These are phyloP conservation scores for Somion occarium DNA, from an alignment of 1,284 basidiomycete species.

Conservation along the genomic window DNA sequence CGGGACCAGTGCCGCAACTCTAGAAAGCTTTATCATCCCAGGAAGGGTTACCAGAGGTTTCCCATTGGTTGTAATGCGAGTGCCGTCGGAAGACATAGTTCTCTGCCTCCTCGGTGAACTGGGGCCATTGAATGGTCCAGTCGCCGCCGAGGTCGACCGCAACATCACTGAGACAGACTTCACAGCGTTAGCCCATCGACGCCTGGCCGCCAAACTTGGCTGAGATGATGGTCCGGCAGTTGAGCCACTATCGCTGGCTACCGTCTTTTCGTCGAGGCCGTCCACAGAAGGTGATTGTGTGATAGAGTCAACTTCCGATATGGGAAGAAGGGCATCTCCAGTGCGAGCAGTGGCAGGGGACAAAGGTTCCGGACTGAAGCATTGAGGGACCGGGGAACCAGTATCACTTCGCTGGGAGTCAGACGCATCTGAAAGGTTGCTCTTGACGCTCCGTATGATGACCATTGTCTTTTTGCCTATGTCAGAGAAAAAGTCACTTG, in stretches of 20 bases:
- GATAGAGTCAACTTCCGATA: constrained; percentile 13
- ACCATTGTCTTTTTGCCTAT: constrained; percentile 1
- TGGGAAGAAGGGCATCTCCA: constrained; percentile 18
- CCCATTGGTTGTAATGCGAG: constrained; percentile 11
- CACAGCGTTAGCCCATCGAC: constrained; percentile 38
- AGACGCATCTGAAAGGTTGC: background rate
- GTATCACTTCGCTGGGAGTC: constrained; percentile 13
- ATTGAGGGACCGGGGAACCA: constrained; percentile 14
- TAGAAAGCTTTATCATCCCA: constrained; percentile 43
- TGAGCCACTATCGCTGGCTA: constrained; percentile 15
- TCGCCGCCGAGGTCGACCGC: constrained; percentile 29
- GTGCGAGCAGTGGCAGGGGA: constrained; percentile 16
- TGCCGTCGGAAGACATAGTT: constrained; percentile 40
- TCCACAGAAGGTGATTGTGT: constrained; percentile 12
- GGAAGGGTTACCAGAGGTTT: constrained; percentile 26
- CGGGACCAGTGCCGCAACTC: constrained; percentile 52
- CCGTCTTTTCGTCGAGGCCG: constrained; percentile 18
- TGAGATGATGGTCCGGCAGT: constrained; percentile 10
- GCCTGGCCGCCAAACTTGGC: constrained; percentile 20
- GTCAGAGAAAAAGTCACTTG: constrained; percentile 18
- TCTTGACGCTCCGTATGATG: constrained; percentile 1
- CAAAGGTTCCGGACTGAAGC: constrained; percentile 24
- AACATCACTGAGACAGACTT: constrained; percentile 42
- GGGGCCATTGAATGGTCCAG: constrained; percentile 18
- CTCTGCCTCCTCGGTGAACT: constrained; percentile 32